phyloP scores from a whole-genome alignment of 768 basidiomycete species.

The Tulasnella sp. region DNA sequence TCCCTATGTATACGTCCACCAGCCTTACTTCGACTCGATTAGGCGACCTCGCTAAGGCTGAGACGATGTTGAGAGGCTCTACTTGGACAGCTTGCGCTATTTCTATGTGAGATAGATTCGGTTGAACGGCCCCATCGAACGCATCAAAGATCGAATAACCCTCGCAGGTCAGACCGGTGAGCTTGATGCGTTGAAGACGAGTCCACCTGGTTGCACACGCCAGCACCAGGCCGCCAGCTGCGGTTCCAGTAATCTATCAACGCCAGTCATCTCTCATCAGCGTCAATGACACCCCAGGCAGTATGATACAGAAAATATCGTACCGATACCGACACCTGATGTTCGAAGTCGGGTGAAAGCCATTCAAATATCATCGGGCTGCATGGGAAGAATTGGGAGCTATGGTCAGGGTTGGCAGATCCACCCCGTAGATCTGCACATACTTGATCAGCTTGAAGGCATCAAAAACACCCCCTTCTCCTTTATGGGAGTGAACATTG shows the following conservation, averaged over 20 bases:
- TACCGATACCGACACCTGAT: constrained; percentile 66
- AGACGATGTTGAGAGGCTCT: constrained; percentile 48
- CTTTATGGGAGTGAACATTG: constrained; percentile 12
- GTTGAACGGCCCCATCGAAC: constrained; percentile 19
- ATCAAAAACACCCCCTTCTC: neutral
- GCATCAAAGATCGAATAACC: constrained; percentile 42
- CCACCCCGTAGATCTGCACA: neutral
- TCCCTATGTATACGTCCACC: constrained; percentile 55
- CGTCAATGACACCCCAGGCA: neutral
- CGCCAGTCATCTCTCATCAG: neutral
- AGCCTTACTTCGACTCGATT: constrained; percentile 41
- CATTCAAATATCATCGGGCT: constrained; percentile 55
- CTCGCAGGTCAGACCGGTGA: constrained; percentile 52
- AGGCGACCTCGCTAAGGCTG: constrained; percentile 44
- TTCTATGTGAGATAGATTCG: constrained; percentile 43
- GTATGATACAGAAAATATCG: constrained; percentile 39
- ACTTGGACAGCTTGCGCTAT: constrained; percentile 58
- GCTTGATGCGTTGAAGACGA: constrained; percentile 51
- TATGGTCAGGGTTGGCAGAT: neutral
- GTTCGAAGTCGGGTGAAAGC: constrained; percentile 64
- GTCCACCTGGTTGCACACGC: constrained; percentile 50
- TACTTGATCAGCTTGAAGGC: constrained; percentile 20
- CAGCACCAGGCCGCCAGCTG: constrained; percentile 49
- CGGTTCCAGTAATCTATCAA: constrained; percentile 51
- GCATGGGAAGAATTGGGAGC: neutral